These are phyloP conservation scores for Leptomonas seymouri DNA, from an alignment of 208 protist genomes.

Conservation along the genomic window DNA sequence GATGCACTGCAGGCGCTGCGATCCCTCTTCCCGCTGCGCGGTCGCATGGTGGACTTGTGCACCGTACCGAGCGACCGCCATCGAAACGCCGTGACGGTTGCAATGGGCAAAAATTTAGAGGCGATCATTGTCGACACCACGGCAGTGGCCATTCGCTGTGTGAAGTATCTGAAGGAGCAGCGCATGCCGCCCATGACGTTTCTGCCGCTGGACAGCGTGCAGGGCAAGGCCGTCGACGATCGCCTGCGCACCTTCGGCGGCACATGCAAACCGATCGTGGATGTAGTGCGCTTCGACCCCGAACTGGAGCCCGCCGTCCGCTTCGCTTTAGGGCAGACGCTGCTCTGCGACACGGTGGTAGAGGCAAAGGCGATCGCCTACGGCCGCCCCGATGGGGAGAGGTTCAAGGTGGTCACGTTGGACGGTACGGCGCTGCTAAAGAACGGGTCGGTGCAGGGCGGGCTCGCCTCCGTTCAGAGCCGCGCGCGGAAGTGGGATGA, in stretches of 20 bases:
- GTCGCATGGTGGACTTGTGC: constrained; percentile 94
- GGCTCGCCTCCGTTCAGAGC: constrained; percentile 76
- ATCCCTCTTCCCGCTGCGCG: constrained; percentile 88
- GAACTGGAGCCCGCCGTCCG: constrained; percentile 88
- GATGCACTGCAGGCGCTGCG: constrained; percentile 92
- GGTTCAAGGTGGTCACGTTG: constrained; percentile 95
- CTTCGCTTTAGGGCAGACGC: constrained; percentile 95
- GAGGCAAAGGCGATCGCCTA: constrained; percentile 94
- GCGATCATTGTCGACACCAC: constrained; percentile 97
- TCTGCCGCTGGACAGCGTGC: constrained; percentile 94
- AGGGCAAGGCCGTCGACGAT: constrained; percentile 90
- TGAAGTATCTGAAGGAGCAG: constrained; percentile 97
- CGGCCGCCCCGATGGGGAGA: constrained; percentile 45
- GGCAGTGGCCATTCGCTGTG: constrained; percentile 92
- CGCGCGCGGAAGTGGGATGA: constrained; percentile 94
- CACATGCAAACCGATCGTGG: constrained; percentile 92
- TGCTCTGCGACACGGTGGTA: constrained; percentile 95
- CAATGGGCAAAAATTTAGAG: constrained; percentile 96
- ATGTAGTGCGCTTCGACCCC: constrained; percentile 93
- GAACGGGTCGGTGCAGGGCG: constrained; percentile 96
- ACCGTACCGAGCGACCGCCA: constrained; percentile 91
- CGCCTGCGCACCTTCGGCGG: constrained; percentile 89
- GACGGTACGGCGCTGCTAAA: constrained; percentile 96
- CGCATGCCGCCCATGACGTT: constrained; percentile 95
- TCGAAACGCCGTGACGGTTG: constrained; percentile 94